Base-by-base conservation (phyloP, 2,329 filamentous ascomycete genomes). In the Helotiales sp. region DNA sequence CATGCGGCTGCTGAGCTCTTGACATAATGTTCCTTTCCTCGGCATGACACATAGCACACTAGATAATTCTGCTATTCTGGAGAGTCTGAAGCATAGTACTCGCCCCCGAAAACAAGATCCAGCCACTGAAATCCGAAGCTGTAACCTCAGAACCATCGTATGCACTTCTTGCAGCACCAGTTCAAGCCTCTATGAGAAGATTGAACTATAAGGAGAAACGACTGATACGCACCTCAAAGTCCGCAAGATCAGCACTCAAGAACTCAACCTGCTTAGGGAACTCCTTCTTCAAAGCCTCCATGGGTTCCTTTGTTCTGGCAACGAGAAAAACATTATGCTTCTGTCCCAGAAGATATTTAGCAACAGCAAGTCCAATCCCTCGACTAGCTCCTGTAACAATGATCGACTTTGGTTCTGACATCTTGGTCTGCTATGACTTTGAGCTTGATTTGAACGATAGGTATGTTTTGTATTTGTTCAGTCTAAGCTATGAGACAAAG, bases 351-450 rank as follows among this genome's bases (percentile, higher is more conserved):
- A 88, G 74, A 46, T 77, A 73, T 38, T 78, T 72, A 2, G 82
- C 75, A 7, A 86, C 74, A 58, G 82, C 81, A 10, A 84, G 76
- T 48, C 85, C 85, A 52, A 88, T 81, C 25, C 85, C 85, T 57
- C 83, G 82, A 71, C 83, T 86, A 17, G 84, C 84, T 29, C 85
- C 85, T 2, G 84, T 87, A 31, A 93, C 77, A 59, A 92, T 85
- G 68, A 92, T 83, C 22, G 84, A 85, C 70, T 90, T 89, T 5
- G 58, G 31, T 17, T 54, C 31, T 30, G 53, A 57, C 50, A 58
- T 56, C 24, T 24, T 46, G 40, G 2, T n/a, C n/a, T 7, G 38
- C 22, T 33, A 49, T 27, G 40, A n/a, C 5, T 34, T 34, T 10
- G 44, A 50, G 42, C 22, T 38, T 22, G 31, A 22, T 27, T 10